Base-by-base conservation (phyloP, 805 yeast species). In the Vanderwaltozyma tropicalis region DNA sequence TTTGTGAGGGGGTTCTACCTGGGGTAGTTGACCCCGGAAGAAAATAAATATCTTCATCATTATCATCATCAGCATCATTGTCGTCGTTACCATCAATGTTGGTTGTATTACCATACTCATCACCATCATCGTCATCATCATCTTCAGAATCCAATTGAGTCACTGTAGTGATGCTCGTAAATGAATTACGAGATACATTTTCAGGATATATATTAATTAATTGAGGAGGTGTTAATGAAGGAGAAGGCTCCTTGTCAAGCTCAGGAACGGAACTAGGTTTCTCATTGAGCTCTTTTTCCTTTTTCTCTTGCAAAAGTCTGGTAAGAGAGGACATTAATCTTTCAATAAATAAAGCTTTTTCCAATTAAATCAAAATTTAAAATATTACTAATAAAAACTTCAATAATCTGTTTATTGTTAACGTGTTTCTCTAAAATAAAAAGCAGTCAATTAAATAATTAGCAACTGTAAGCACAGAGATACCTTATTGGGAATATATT, bases 311-410 rank as follows among this genome's bases (percentile, higher is more conserved):
- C 20, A 59, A 41, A 18, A 59, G 37, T 41, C 53, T 52, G 19
- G 63, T 59, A 29, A 59, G 44, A 31, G 63, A 57, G 10, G 62
- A 58, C 61, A 57, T 57, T 6, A 13, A 26, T 7, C n/a, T 14
- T 31, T 5, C 13, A 22, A 22, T 22, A 22, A n/a, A n/a, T n/a
- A n/a, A n/a, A n/a, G n/a, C n/a, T n/a, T n/a, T n/a, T n/a, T n/a
- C n/a, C n/a, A n/a, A n/a, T n/a, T n/a, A n/a, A n/a, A n/a, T n/a
- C n/a, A n/a, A n/a, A n/a, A n/a, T n/a, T n/a, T n/a, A n/a, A n/a
- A n/a, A n/a, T n/a, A n/a, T n/a, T n/a, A n/a, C 8, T 24, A 11
- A n/a, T 8, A 11, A 24, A 24, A 7, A 21, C 24, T 21, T 7
- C 24, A 21, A 21, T 7, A 10, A 6, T 21, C 9, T 7, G 24